phyloP scores from a whole-genome alignment of 768 basidiomycete genomes.

The Candolleomyces eurysporus region DNA sequence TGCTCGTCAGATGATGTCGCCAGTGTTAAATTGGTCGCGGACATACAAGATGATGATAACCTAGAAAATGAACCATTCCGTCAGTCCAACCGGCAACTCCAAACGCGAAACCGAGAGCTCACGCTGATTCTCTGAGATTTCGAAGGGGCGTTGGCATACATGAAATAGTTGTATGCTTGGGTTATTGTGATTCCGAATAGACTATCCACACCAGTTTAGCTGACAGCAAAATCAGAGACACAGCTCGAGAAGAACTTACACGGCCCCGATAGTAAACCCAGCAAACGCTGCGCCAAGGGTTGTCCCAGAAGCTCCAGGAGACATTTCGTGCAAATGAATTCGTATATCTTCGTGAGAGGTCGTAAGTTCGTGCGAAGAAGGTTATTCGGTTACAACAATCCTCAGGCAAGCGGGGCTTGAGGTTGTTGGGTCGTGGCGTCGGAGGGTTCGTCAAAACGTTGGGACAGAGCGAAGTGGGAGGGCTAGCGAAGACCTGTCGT shows the following conservation, averaged over 20 bases:
- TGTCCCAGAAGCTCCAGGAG: neutral
- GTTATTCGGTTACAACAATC: neutral
- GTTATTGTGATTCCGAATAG: slow-evolving; percentile 29
- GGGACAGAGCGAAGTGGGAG: no score
- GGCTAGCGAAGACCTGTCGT: no score
- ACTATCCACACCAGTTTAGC: slow-evolving; percentile 9
- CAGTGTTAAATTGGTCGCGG: neutral
- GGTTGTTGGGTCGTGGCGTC: no score
- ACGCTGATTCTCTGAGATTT: slow-evolving; percentile 20
- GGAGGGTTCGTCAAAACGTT: no score
- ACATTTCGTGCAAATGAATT: neutral
- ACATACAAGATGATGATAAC: slow-evolving; percentile 21
- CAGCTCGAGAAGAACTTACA: slow-evolving; percentile 17
- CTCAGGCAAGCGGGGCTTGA: no score
- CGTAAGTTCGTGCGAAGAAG: neutral
- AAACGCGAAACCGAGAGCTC: slow-evolving; percentile 3
- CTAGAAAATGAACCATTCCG: slow-evolving; percentile 11
- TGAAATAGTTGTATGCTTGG: slow-evolving; percentile 29
- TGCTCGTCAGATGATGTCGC: neutral
- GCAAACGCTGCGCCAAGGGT: slow-evolving; percentile 28
- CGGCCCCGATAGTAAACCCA: slow-evolving; percentile 27
- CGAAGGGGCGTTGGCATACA: slow-evolving; percentile 15
- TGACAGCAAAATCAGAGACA: neutral
- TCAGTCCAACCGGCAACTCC: neutral
- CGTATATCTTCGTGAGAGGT: neutral